phyloP scores from a whole-genome alignment of 2,329 filamentous ascomycete genomes.

The Aspergillus spinulosporus region DNA sequence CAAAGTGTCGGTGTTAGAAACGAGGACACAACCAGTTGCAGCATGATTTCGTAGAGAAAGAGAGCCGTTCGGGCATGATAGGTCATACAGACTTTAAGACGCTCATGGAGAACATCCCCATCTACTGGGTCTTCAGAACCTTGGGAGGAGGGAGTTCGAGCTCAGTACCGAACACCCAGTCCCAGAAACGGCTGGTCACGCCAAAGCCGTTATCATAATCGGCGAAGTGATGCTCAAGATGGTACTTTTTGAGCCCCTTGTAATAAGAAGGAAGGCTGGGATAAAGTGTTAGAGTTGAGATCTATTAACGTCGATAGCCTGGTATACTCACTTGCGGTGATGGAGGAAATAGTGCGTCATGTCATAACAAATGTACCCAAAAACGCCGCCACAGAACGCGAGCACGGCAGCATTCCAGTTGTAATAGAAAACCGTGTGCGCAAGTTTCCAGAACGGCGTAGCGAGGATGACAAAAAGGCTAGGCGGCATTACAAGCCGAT shows the following conservation, averaged over 20 bases:
- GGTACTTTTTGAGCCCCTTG: slow-evolving; percentile 92
- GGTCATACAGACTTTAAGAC: not conserved
- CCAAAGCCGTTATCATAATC: slow-evolving; percentile 98
- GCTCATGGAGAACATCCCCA: not conserved
- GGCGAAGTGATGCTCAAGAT: slow-evolving; percentile 94
- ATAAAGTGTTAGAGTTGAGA: slow-evolving; percentile 13
- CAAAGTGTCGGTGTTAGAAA: slow-evolving; percentile 5
- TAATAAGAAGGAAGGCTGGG: slow-evolving; percentile 78
- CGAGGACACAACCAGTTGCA: slow-evolving; percentile 9
- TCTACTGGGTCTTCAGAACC: slow-evolving; percentile 39
- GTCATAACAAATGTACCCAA: slow-evolving; percentile 95
- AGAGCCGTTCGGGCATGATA: not conserved
- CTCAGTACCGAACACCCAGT: slow-evolving; percentile 86
- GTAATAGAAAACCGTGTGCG: slow-evolving; percentile 77
- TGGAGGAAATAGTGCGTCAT: slow-evolving; percentile 98
- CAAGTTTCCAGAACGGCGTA: slow-evolving; percentile 87
- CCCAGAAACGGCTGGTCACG: slow-evolving; percentile 96
- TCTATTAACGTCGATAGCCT: not conserved
- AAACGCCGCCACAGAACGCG: slow-evolving; percentile 85
- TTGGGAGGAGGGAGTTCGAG: slow-evolving; percentile 52
- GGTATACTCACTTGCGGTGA: slow-evolving; percentile 71
- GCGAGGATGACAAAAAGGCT: slow-evolving; percentile 81
- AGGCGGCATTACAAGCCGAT: slow-evolving; percentile 95
- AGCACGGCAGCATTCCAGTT: slow-evolving; percentile 79
- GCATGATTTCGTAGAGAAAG: slow-evolving; percentile 21